Conservation (phyloP, 306 rosid species). For the Citrullus mucosospermus region DNA sequence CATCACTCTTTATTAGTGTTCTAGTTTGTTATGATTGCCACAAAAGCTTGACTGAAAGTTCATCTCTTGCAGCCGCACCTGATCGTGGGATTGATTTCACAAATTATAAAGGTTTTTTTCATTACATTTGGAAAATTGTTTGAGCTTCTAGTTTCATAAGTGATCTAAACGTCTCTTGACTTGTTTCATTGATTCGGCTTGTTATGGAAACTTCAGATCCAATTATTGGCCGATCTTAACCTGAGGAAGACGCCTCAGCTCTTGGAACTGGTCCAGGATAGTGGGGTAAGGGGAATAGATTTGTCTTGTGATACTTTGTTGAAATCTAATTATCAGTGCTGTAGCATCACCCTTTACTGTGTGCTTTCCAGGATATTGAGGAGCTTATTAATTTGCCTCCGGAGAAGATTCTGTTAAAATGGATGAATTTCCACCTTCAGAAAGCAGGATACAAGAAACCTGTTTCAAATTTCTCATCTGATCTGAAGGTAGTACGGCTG, state of each 20-base stretch:
- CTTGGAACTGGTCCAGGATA: conserved; percentile 76
- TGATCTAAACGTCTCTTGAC: neutral
- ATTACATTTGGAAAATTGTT: conserved; percentile 7
- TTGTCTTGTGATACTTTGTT: neutral
- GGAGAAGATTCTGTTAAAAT: conserved; percentile 73
- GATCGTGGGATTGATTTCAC: conserved; percentile 85
- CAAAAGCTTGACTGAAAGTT: conserved; percentile 6
- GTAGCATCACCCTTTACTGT: conserved; percentile 8
- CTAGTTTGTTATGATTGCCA: neutral
- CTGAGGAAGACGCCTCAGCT: conserved; percentile 98
- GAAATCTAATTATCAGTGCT: neutral
- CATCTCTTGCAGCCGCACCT: conserved; percentile 76
- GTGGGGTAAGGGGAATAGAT: conserved; percentile 36
- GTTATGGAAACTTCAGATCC: conserved; percentile 54
- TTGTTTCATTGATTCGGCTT: neutral
- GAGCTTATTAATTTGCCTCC: conserved; percentile 91
- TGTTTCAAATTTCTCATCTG: conserved; percentile 74
- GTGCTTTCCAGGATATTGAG: conserved; percentile 67
- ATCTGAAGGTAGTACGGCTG: conserved; percentile 55
- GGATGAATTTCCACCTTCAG: conserved; percentile 97
- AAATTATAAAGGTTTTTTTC: conserved; percentile 71
- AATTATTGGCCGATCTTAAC: conserved; percentile 85
- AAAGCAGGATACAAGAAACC: conserved; percentile 76
- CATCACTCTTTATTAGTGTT: neutral
- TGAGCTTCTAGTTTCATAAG: neutral